phyloP scores from a whole-genome alignment of 75 land plant species.

The Pinus taeda region DNA sequence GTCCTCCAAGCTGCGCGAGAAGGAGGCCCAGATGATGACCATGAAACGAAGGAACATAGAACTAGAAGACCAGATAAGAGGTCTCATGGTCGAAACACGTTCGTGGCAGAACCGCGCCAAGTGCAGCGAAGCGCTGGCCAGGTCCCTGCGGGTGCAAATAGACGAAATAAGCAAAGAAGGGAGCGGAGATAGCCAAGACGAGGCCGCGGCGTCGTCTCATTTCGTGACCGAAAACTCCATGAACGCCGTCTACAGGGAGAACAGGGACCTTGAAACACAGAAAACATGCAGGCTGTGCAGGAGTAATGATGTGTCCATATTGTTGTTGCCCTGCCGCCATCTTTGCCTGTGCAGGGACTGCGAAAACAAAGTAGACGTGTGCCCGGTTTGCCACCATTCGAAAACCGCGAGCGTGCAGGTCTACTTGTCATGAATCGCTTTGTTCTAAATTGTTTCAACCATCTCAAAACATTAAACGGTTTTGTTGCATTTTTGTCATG shows the following conservation, averaged over 20 bases:
- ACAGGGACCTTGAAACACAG: not conserved
- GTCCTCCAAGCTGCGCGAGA: constrained; percentile 29
- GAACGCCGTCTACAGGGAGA: not conserved
- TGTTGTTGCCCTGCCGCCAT: constrained; percentile 71
- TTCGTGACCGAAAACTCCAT: not conserved
- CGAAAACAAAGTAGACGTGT: constrained; percentile 23
- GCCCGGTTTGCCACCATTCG: constrained; percentile 45
- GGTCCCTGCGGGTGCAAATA: constrained; percentile 27
- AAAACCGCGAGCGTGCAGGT: constrained; percentile 47
- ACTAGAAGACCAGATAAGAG: constrained; percentile 32
- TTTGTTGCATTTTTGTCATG: too few relatives aligned
- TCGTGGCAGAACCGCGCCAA: constrained; percentile 40
- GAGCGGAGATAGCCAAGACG: constrained; percentile 12
- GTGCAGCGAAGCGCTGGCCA: constrained; percentile 26
- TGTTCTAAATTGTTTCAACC: too few relatives aligned
- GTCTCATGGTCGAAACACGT: constrained; percentile 26
- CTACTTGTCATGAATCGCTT: constrained; percentile 33
- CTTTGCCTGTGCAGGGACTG: constrained; percentile 58
- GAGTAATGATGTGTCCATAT: constrained; percentile 38
- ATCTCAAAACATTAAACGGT: too few relatives aligned
- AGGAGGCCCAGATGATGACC: constrained; percentile 32
- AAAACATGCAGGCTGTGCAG: constrained; percentile 42
- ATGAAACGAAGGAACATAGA: constrained; percentile 34
- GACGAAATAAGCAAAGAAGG: constrained; percentile 22
- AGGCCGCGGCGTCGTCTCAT: not conserved